A percentile compares a stretch with the other conserved stretches of the same genome.
phyloP scores from a whole-genome alignment of 768 basidiomycete species.

The Tephrocybe sp. region DNA sequence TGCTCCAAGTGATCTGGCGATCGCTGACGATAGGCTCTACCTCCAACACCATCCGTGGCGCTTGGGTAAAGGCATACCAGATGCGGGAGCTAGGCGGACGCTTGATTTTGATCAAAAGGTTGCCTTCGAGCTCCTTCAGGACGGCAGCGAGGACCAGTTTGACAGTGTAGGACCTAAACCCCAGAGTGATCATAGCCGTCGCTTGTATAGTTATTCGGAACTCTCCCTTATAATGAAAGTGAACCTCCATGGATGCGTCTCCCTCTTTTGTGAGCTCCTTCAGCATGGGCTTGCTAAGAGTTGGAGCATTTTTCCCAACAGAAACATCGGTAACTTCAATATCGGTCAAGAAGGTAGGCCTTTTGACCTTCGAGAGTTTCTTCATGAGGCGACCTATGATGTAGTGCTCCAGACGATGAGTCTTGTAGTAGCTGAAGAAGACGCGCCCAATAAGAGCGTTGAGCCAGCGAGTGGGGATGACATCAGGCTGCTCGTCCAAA shows the following conservation, averaged over 20 bases:
- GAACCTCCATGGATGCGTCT: constrained; percentile 86
- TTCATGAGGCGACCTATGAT: constrained; percentile 90
- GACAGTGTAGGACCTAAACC: constrained; percentile 85
- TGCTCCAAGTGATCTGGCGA: constrained; percentile 89
- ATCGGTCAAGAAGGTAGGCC: constrained; percentile 81
- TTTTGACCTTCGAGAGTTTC: constrained; percentile 89
- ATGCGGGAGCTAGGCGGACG: constrained; percentile 93
- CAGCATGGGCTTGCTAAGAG: constrained; percentile 95
- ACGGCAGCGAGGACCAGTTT: constrained; percentile 88
- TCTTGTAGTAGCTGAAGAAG: constrained; percentile 90
- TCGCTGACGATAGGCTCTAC: constrained; percentile 95
- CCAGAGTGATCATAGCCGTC: constrained; percentile 81
- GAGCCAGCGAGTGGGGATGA: constrained; percentile 96
- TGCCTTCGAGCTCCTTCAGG: constrained; percentile 87
- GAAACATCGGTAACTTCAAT: constrained; percentile 86
- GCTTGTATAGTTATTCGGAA: constrained; percentile 88
- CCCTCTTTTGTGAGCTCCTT: constrained; percentile 96
- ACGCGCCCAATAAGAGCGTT: constrained; percentile 91
- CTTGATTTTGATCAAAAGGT: constrained; percentile 85
- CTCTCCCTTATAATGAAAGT: constrained; percentile 82
- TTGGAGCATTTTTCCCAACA: constrained; percentile 80
- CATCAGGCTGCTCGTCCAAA: constrained; percentile 90
- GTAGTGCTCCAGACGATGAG: constrained; percentile 73
- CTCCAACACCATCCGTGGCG: constrained; percentile 82
- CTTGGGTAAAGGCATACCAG: constrained; percentile 93